A percentile compares a stretch with the other conserved stretches of the same genome.
Evolutionary conservation across 179 eudicot genomes (phyloP).

Genomic region (Nepenthes alata): DNA sequence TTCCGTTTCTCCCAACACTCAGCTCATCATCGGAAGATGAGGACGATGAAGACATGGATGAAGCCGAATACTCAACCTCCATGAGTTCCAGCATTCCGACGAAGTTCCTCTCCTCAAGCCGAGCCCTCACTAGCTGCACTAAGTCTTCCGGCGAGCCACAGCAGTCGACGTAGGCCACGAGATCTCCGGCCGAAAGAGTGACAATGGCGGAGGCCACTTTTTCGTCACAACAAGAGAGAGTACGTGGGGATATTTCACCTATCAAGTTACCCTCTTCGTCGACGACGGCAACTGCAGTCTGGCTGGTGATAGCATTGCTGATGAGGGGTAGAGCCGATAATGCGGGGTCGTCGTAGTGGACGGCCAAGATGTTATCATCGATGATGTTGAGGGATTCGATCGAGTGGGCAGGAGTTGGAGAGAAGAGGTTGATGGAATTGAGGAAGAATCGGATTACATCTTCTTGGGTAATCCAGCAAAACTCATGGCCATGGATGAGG

Average conservation of each 20-base stretch:
- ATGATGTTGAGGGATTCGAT: slow-evolving; percentile 52
- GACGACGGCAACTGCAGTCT: slow-evolving; percentile 53
- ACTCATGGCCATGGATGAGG: slow-evolving; percentile 24
- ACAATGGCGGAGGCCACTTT: slow-evolving; percentile 50
- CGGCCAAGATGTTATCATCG: slow-evolving; percentile 28
- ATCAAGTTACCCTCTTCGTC: slow-evolving; percentile 47
- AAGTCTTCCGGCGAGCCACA: slow-evolving; percentile 60
- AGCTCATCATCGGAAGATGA: slow-evolving; percentile 73
- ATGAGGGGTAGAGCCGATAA: slow-evolving; percentile 36
- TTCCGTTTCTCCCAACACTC: slow-evolving; percentile 15
- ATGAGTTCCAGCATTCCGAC: slow-evolving; percentile 49
- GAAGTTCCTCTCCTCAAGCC: slow-evolving; percentile 42
- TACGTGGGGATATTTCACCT: slow-evolving; percentile 65
- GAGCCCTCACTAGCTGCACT: slow-evolving; percentile 41
- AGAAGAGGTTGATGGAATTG: slow-evolving; percentile 64
- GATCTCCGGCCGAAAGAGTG: slow-evolving; percentile 69
- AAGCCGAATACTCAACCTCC: slow-evolving; percentile 29
- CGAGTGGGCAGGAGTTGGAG: slow-evolving; percentile 45
- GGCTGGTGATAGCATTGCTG: slow-evolving; percentile 22
- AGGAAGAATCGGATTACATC: slow-evolving; percentile 75
- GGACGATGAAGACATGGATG: slow-evolving; percentile 33
- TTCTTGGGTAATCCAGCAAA: slow-evolving; percentile 72
- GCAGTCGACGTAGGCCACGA: slow-evolving; percentile 62
- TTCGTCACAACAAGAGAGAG: slow-evolving; percentile 58
- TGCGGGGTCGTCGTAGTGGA: slow-evolving; percentile 45